Evolutionary conservation across 768 basidiomycete genomes (phyloP), one percentile per base, ranked within the genome.

Genomic region (Serendipita sp.): DNA sequence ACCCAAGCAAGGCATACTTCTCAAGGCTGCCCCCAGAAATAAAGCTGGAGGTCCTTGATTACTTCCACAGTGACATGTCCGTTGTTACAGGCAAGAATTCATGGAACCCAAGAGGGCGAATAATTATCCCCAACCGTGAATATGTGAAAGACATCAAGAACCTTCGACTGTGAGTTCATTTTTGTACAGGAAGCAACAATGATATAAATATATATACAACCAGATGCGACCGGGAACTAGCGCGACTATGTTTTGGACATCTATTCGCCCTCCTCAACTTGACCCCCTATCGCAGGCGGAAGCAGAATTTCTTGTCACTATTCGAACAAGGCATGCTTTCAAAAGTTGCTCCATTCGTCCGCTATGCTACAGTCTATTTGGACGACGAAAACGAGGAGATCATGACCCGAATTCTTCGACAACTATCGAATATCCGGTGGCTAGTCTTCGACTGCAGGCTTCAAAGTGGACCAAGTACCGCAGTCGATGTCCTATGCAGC

Each of bases 1-100:
- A 58, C 26, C 53, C 53, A 13, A n/a, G 24, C 17, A 58, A 34
- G n/a, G 53, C 53, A 34, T 58, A 58, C n/a, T 58, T 58, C 26
- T 58, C 53, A 24, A 31, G 24, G 11, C 33, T 58, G 17, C 53
- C 53, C 11, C 20, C 33, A 11, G 53, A 58, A 33, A 11, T 58
- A 9, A 58, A 58, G 53, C 20, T 58, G 11, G 53, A 24, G 26
- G n/a, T 58, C 26, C 26, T 58, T 4, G 53, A 58, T 34, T 31
- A 58, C 17, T 58, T 58, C 30, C 24, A 24, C 11, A n/a, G 17
- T 11, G 53, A 58, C 30, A 24, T 26, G 17, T 26, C 20, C 9
- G 17, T 58, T 26, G 26, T n/a, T 26, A 5, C 53, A 22, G 45
- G 45, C 28, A 28, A 50, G n/a, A 28, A 28, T 17, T 20, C 45